A percentile compares a stretch with the other conserved stretches of the same genome.
These are phyloP conservation scores for Moringa oleifera DNA, from an alignment of 345 rosid species.

Conservation along the genomic window DNA sequence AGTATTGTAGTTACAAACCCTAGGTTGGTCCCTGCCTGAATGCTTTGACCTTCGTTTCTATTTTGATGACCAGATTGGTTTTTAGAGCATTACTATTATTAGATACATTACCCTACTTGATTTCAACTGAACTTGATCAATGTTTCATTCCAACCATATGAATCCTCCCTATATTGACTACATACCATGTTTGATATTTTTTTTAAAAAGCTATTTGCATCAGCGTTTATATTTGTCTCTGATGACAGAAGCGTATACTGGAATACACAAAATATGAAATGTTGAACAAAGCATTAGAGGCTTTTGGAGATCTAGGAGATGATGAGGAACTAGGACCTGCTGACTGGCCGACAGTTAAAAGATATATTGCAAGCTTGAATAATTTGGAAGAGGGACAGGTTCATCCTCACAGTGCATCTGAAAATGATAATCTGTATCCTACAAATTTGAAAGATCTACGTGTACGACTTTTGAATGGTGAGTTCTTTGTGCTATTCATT, in stretches of 20 bases:
- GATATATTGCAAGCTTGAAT: slow-evolving; percentile 59
- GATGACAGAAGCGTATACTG: slow-evolving; percentile 68
- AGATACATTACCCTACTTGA: no score
- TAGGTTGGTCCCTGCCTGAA: no score
- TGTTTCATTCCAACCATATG: neutral
- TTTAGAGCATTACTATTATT: no score
- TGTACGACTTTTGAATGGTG: slow-evolving; percentile 85
- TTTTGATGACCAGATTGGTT: no score
- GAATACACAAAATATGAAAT: slow-evolving; percentile 83
- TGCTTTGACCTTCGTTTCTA: no score
- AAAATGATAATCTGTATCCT: slow-evolving; percentile 44
- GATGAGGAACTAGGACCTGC: slow-evolving; percentile 98
- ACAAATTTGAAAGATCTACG: slow-evolving; percentile 76
- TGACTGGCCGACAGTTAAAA: slow-evolving; percentile 87
- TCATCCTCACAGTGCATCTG: slow-evolving; percentile 56
- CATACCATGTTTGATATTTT: no score
- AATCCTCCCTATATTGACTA: neutral
- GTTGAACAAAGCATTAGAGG: slow-evolving; percentile 74
- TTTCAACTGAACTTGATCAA: neutral
- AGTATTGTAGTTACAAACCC: no score
- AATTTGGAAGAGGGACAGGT: slow-evolving; percentile 48
- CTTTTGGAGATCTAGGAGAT: slow-evolving; percentile 84
- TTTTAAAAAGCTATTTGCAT: neutral
- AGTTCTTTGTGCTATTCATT: no score
- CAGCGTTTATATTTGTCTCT: slow-evolving; percentile 1